Evolutionary conservation across 257 asterid genomes (phyloP), one percentile per base, ranked within the genome.

Genomic region (Ehretia macrophylla): DNA sequence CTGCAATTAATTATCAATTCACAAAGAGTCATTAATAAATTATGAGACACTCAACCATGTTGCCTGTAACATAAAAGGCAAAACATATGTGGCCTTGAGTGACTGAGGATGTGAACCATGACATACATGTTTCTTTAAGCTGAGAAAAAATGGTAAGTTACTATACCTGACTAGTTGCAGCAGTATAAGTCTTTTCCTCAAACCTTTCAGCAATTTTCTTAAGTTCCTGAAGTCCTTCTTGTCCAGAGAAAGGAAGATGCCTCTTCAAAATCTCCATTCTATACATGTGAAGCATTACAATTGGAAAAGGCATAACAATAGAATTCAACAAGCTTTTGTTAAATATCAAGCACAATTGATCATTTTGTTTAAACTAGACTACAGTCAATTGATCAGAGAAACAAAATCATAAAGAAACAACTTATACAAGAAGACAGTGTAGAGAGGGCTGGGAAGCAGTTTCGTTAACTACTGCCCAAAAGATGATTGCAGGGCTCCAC

Each of bases 241-340:
- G 86, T 53, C 91, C 95, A 72, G 93, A 81, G 73, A 76, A 73
- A 67, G 97, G 97, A 68, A 88, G 95, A 73, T 92, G 93, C 72
- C 89, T 76, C 88, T 85, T 86, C 85, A 92, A 77, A 45, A 85
- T 83, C 32, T 92, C 95, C 92, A 88, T 74, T 84, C 99, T 92
- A 68, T 68, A 62, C 71, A 67, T 58, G 59, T 18, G 49, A 68
- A 56, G 58, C 10, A 13, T 57, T 68, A 55, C 32, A 49, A 14
- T 38, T 11, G n/a, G 35, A 27, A 21, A 12, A 37, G 45, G 44
- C 20, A 65, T 17, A 32, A 51, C 11, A 32, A 18, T 16, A 62
- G 18, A 13, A 51, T 35, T 46, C 52, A 65, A 17, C 51, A 40
- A 13, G 56, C 69, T 53, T 51, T 63, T 11, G 9, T 54, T 11